Evolutionary conservation across 169 alveolate species (phyloP).

Genomic region (Plasmodium vivax): DNA sequence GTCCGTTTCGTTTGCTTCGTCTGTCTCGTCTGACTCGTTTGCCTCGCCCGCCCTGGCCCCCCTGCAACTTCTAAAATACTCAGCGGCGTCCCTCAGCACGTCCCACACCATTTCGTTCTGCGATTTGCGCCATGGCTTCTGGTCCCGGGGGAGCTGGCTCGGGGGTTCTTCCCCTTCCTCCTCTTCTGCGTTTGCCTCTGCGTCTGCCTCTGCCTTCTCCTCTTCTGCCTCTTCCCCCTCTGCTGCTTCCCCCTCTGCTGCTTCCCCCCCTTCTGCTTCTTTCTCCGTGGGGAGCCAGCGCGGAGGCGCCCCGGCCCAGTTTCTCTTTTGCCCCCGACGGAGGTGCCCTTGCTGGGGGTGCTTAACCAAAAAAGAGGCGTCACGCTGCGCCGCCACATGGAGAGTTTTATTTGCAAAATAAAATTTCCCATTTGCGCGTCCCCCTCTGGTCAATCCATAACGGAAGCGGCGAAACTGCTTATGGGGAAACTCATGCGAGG

Average conservation of each 20-base stretch:
- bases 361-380: background rate
- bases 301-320: background rate
- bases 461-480: background rate
- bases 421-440: background rate
- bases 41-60: background rate
- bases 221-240: background rate
- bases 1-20: background rate
- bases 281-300: background rate
- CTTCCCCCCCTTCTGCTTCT: background rate
- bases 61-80: background rate
- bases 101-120: background rate
- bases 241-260: background rate
- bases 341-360: background rate
- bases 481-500: background rate
- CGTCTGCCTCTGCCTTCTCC: background rate
- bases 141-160: background rate
- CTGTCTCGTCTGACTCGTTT: background rate
- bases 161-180: no score
- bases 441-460: background rate
- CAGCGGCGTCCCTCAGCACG: slow-evolving; percentile 2
- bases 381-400: background rate
- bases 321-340: background rate
- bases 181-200: background rate
- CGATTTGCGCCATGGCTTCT: background rate
- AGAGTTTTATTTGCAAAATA: background rate